These are phyloP conservation scores for Nakazawaea pomicola DNA, from an alignment of 805 yeast species.

Conservation along the genomic window DNA sequence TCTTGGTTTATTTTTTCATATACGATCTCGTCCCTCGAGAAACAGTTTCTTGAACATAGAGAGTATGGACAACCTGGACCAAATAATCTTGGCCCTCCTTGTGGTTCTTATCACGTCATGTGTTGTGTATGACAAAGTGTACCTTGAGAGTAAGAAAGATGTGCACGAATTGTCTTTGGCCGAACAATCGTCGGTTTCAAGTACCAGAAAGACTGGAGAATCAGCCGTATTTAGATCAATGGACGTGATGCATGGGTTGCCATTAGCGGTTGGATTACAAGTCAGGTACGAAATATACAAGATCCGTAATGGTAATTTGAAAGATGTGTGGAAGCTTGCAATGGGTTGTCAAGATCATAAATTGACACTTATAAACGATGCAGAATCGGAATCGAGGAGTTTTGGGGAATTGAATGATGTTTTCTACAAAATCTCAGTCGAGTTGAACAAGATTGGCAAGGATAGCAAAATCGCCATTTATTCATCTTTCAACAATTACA, in stretches of 20 bases:
- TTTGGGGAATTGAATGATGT: conserved; percentile 26
- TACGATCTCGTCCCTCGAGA: background rate
- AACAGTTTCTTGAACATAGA: too few species aligned
- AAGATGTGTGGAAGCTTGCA: conserved; percentile 66
- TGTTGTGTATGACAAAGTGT: conserved; percentile 13
- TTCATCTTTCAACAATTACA: conserved; percentile 17
- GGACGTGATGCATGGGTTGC: conserved; percentile 66
- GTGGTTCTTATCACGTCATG: background rate
- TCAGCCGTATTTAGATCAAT: conserved; percentile 74
- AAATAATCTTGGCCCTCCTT: conserved; percentile 1
- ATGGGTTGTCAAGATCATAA: conserved; percentile 25
- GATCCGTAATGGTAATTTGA: conserved; percentile 68
- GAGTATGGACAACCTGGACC: background rate
- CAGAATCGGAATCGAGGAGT: conserved; percentile 26
- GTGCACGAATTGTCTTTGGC: conserved; percentile 51
- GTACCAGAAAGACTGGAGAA: conserved; percentile 62
- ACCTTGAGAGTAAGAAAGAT: conserved; percentile 40
- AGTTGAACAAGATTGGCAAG: conserved; percentile 22
- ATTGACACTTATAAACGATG: conserved; percentile 21
- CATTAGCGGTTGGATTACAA: conserved; percentile 63
- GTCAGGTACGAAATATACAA: conserved; percentile 55
- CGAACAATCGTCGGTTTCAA: conserved; percentile 61
- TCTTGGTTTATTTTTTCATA: background rate
- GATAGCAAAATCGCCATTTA: conserved; percentile 19
- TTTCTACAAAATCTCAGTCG: conserved; percentile 23